Evolutionary conservation across 306 rosid genomes (phyloP), one percentile per base, ranked within the genome.

Genomic region (Acacia melanoxylon): DNA sequence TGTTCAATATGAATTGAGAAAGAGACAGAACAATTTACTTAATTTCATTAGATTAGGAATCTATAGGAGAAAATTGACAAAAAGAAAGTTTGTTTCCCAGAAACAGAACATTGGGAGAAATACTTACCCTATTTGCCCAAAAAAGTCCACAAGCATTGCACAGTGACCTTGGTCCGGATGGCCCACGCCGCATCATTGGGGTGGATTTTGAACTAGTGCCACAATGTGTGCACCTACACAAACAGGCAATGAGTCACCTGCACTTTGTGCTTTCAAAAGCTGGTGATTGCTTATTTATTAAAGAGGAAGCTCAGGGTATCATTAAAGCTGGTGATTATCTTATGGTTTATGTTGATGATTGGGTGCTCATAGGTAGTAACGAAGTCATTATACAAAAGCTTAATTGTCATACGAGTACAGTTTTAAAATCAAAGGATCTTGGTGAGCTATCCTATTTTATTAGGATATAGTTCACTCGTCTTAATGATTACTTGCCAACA

Each of bases 101-200:
- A 48, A 61, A 16, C 10, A 79, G 80, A 48, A 16, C 72, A 24
- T 51, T 5, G 20, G 15, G 68, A 79, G 44, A 29, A 74, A 80
- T 76, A 88, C 89, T 35, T 25, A 91, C 95, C 95, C 90, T 88
- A 78, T 88, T 91, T 68, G 95, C 90, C 95, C 95, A 91, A 78
- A 91, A 89, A 68, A 89, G 95, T 40, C 95, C 93, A 77, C 95
- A 91, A 33, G 95, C 95, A 65, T 91, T 91, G 87, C 95, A 91
- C 25, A 91, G 92, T 72, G 95, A 86, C 74, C 95, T 89, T 31
- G 93, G 93, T 59, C 95, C 95, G 68, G 88, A 68, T 51, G 95
- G 95, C 25, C 95, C 95, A 8, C 95, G 92, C 82, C 95, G 90
- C 95, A 91, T 91, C 95, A 91, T 91, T 52, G 93, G 95, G 24